Base-by-base conservation (phyloP, 176 grass and related monocot species). In the Ensete glaucum region DNA sequence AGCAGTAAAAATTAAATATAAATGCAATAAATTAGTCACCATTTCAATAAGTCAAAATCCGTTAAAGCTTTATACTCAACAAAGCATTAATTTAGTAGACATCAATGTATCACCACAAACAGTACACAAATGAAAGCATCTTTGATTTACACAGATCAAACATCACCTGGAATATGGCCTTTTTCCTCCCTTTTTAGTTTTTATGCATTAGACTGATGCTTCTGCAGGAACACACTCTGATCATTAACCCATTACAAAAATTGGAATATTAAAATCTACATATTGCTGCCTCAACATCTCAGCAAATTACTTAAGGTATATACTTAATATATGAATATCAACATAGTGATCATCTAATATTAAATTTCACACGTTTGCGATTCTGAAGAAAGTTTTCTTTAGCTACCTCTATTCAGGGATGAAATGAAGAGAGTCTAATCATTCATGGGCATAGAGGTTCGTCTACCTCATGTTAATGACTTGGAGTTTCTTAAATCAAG, bases 1-100 rank as follows among this genome's bases (percentile, higher is more conserved):
- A 75, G 73, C 16, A 53, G 79, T 55, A 52, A 77, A 9, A 11
- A 75, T 67, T 53, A 78, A 76, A 64, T 19, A 78, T 0, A 80
- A 67, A 55, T 43, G 19, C 19, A 64, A 34, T 65, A 77, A 20
- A 20, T 48, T 68, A 68, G 48, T 68, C 66, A 68, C 2, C 66
- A 68, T 43, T 43, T 6, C 34, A 43, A 43, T 43, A 43, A 43
- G 5, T 43, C 34, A 43, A 6, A 43, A 43, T 43, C 34, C 5
- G 34, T 43, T 43, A 43, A 43, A 43, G 4, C 34, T 43, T 43
- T 43, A 43, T 43, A 43, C 29, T 43, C 34, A 43, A 43, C 21
- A 24, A 64, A 9, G n/a, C 21, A 64, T 64, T 24, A 24, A 64
- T 64, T 24, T 23, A 24, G 16, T 23, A 24, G 21, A 23, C 20